phyloP scores from a whole-genome alignment of 331 rosid genomes.

The Malus hybrid region DNA sequence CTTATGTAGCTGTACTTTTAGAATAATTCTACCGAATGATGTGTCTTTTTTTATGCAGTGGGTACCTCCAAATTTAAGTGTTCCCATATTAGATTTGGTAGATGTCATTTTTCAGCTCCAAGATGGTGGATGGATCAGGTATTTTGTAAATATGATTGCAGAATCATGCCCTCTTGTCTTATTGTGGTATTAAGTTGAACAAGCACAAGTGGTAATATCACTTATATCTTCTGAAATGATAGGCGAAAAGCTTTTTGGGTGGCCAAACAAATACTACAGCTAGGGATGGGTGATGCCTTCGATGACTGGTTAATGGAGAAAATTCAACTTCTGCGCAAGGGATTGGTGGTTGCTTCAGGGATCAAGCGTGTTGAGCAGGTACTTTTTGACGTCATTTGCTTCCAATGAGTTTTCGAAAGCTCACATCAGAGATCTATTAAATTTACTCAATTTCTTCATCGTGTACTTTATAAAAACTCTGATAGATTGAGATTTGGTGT shows the following conservation, averaged over 20 bases:
- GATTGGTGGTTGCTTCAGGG: slow-evolving; percentile 81
- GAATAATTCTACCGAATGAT: background rate
- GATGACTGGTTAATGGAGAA: slow-evolving; percentile 96
- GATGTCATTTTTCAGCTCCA: slow-evolving; percentile 94
- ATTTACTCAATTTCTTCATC: background rate
- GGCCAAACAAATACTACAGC: slow-evolving; percentile 89
- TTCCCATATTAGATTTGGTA: slow-evolving; percentile 81
- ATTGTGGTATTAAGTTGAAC: slow-evolving; percentile 9
- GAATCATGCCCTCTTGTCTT: background rate
- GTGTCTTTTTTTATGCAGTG: slow-evolving; percentile 51
- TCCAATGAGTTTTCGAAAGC: background rate
- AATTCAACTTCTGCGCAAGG: slow-evolving; percentile 87
- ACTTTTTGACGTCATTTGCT: slow-evolving; percentile 13
- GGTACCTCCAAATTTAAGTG: slow-evolving; percentile 94
- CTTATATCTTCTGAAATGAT: slow-evolving; percentile 18
- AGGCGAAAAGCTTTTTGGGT: slow-evolving; percentile 99
- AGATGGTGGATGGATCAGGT: slow-evolving; percentile 99
- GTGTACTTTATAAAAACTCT: background rate
- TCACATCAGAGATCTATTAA: background rate
- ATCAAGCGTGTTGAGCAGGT: slow-evolving; percentile 81
- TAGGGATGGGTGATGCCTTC: slow-evolving; percentile 99
- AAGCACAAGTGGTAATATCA: background rate
- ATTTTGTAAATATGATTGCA: slow-evolving; percentile 9
- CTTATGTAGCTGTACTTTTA: background rate
- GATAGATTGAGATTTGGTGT: background rate